Conservation (phyloP, 768 basidiomycete species). For the Amanita subjunquillea region DNA sequence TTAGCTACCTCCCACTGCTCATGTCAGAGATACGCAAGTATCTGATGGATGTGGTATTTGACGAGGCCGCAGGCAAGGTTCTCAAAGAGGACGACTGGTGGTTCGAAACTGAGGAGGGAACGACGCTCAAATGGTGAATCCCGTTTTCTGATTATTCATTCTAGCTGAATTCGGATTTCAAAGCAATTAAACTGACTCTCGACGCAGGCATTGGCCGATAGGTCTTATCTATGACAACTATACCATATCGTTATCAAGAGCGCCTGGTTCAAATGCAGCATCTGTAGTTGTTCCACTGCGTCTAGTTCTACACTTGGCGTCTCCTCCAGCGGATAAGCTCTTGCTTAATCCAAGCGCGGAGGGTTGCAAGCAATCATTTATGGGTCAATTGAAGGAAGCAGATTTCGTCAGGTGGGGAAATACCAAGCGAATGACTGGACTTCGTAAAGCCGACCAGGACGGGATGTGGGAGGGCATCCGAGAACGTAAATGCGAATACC, state of each 20-base stretch:
- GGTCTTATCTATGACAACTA: constrained; percentile 90
- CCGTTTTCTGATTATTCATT: neutral
- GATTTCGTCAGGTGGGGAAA: constrained; percentile 97
- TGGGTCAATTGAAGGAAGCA: constrained; percentile 94
- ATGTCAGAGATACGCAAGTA: constrained; percentile 84
- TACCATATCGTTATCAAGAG: constrained; percentile 49
- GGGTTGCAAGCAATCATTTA: constrained; percentile 86
- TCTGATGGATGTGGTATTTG: constrained; percentile 87
- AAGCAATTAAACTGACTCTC: constrained; percentile 4
- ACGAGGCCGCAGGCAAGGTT: constrained; percentile 66
- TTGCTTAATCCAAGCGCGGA: constrained; percentile 74
- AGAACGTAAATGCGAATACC: constrained; percentile 55
- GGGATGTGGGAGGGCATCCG: constrained; percentile 95
- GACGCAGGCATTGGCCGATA: constrained; percentile 93
- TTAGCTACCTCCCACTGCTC: constrained; percentile 87
- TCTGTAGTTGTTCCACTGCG: constrained; percentile 49
- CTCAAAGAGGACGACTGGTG: constrained; percentile 92
- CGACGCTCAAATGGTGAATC: constrained; percentile 77
- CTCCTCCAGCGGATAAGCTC: constrained; percentile 81
- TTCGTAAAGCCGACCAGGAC: constrained; percentile 89
- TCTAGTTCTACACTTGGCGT: constrained; percentile 79
- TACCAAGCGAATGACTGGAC: constrained; percentile 85
- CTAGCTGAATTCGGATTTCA: neutral
- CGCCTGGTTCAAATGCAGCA: constrained; percentile 29
- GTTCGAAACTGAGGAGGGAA: constrained; percentile 88